Base-by-base conservation (phyloP, 495 filamentous ascomycete genomes). In the Penicillium fimorum region DNA sequence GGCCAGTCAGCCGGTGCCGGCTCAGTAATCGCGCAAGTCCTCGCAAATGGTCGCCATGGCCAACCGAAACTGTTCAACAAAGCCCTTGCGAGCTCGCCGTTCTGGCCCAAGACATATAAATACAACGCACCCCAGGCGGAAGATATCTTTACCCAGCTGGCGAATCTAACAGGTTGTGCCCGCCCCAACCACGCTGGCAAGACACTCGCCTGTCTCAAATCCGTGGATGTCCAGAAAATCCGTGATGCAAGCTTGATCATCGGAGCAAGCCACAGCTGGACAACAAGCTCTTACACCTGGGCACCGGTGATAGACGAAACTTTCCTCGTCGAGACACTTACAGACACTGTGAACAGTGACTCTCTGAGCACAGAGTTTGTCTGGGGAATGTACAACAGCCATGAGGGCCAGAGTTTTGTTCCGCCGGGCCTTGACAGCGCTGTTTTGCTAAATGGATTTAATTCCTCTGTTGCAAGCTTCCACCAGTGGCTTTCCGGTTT, bases 401-500 rank as follows among this genome's bases (percentile, higher is more conserved):
- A 83, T 58, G 83, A 86, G 63, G 83, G 80, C 29, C 75, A 84
- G 61, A 84, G 81, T 47, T 86, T 87, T 62, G 70, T 84, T 24
- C 77, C 83, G 0, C 59, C 77, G 0, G 80, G 79, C 0, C 56
- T 85, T 5, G 55, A 69, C 10, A 69, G 63, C n/a, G 52, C 56
- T 9, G 60, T 37, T 2, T 61, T 60, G 1, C 61, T 66, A 4
- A 67, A 67, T 30, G 70, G 69, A 4, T 82, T 75, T 64, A 81
- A 84, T 59, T 73, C 74, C 0, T 76, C 72, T 2, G 45, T 53
- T 24, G 65, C 65, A 0, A 76, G 73, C 13, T 84, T 85, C 54
- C 64, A 76, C 12, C 24, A 44, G 22, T 85, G 80, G 81, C 55
- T 86, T 1, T 55, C 47, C 0, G 81, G 79, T 0, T 85, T 81